Evolutionary conservation across 257 asterid species (phyloP), one percentile per base, ranked within the genome.

Genomic region (Capsicum baccatum): DNA sequence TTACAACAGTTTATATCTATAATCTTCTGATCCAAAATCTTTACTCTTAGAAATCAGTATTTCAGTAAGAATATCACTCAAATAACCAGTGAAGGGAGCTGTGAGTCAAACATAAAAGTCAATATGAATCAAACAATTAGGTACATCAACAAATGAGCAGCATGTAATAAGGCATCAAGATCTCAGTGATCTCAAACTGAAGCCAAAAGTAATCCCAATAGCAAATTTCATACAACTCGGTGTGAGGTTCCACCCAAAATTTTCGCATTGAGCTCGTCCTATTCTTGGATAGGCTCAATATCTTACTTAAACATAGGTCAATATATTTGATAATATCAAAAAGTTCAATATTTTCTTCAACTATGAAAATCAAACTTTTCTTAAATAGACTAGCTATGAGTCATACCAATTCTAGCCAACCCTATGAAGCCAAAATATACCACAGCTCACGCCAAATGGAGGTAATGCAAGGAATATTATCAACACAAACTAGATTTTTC

Each of bases 401-500:
- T 11, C 71, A 6, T 11, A 58, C 26, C 50, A 58, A 17, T 47
- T 71, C 79, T 71, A 71, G 57, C 59, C 80, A 73, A 80, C 73
- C 71, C 69, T 10, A 59, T 59, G 57, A 80, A 44, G 56, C 19
- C 52, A 80, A 74, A 74, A 19, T 73, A 12, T 73, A 21, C 59
- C 44, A 50, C 7, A 6, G 81, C 21, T 48, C 19, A 74, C 10
- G 19, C 21, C 81, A 50, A 50, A 50, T 48, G 47, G 47, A 48
- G 42, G 62, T 59, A 80, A 60, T n/a, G 47, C 74, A 80, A 80
- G 56, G 62, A 15, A 13, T 44, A 48, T 33, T n/a, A 80, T 60
- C 58, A 56, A 58, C 83, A 73, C 57, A 80, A 59, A 73, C 26
- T 15, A 58, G n/a, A 58, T 48, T 44, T 80, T 59, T 12, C 83